These are phyloP conservation scores for Metarhizium sp. DNA, from an alignment of 2,329 filamentous ascomycete genomes.

Conservation along the genomic window DNA sequence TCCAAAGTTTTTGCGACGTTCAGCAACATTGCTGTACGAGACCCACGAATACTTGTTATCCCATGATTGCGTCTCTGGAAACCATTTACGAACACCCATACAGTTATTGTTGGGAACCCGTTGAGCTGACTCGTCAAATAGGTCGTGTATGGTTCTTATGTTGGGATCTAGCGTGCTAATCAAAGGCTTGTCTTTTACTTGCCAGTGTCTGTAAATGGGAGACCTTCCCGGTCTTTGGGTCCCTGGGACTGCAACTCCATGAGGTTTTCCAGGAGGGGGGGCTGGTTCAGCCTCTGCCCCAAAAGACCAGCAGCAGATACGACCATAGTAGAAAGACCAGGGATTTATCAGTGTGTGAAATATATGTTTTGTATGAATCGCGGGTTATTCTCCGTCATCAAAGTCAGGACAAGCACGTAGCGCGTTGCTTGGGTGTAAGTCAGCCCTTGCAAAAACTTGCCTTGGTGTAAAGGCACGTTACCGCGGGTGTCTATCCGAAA, in stretches of 20 bases:
- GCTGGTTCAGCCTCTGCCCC: constrained; percentile 40
- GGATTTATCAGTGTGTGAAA: no score
- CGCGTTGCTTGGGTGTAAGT: no score
- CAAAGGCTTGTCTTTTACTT: constrained; percentile 59
- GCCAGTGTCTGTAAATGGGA: constrained; percentile 75
- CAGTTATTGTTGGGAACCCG: constrained; percentile 59
- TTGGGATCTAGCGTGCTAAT: constrained; percentile 63
- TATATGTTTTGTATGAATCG: no score
- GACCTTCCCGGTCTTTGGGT: constrained; percentile 63
- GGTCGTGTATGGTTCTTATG: constrained; percentile 64
- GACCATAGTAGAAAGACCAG: not conserved
- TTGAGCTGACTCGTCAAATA: constrained; percentile 62
- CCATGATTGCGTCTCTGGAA: constrained; percentile 62
- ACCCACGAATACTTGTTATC: constrained; percentile 71
- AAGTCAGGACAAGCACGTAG: no score
- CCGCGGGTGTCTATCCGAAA: no score
- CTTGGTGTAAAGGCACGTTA: no score
- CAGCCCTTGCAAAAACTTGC: no score
- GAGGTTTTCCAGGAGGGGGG: constrained; percentile 66
- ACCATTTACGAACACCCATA: constrained; percentile 73
- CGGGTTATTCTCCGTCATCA: not conserved
- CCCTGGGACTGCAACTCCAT: constrained; percentile 67
- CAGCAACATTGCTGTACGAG: constrained; percentile 69
- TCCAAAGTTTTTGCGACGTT: constrained; percentile 74
- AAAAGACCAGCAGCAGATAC: not conserved